phyloP scores from a whole-genome alignment of 75 land plant genomes.

The Selaginella moellendorffii region DNA sequence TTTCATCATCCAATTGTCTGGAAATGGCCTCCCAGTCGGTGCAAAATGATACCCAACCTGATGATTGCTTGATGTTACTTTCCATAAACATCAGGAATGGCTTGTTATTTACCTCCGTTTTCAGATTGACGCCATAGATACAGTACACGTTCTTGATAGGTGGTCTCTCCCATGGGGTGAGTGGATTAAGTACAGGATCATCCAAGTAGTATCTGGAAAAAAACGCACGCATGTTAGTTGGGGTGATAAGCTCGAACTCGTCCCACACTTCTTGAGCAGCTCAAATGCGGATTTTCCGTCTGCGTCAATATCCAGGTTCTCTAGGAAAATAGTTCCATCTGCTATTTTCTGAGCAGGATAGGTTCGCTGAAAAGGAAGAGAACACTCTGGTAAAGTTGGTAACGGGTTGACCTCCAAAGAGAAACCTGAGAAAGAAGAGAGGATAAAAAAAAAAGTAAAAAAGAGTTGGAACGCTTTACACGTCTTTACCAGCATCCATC shows the following conservation, averaged over 20 bases:
- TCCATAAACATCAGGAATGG: background rate
- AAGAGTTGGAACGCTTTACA: too few species aligned
- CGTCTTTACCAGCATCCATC: slow-evolving; percentile 29
- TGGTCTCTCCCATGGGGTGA: slow-evolving; percentile 99
- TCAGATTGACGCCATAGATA: slow-evolving; percentile 75
- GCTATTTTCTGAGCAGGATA: slow-evolving; percentile 81
- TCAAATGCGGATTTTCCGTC: slow-evolving; percentile 42
- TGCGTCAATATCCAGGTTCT: slow-evolving; percentile 64
- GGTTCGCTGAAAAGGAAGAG: slow-evolving; percentile 47
- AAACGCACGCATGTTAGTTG: background rate
- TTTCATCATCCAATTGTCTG: slow-evolving; percentile 94
- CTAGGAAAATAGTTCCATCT: slow-evolving; percentile 76
- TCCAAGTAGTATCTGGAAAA: slow-evolving; percentile 61
- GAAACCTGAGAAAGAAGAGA: too few species aligned
- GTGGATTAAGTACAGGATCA: slow-evolving; percentile 88
- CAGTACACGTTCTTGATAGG: slow-evolving; percentile 86
- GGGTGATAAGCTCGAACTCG: too few species aligned
- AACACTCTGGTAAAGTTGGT: slow-evolving; percentile 34
- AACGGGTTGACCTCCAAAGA: background rate
- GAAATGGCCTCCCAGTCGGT: slow-evolving; percentile 96
- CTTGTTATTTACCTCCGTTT: slow-evolving; percentile 96
- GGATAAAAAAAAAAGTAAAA: too few species aligned
- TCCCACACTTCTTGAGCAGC: slow-evolving; percentile 52
- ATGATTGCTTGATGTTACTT: background rate
- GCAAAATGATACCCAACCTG: slow-evolving; percentile 97